Base-by-base conservation (phyloP, 805 yeast genomes). In the Wickerhamomyces chaumierensis region DNA sequence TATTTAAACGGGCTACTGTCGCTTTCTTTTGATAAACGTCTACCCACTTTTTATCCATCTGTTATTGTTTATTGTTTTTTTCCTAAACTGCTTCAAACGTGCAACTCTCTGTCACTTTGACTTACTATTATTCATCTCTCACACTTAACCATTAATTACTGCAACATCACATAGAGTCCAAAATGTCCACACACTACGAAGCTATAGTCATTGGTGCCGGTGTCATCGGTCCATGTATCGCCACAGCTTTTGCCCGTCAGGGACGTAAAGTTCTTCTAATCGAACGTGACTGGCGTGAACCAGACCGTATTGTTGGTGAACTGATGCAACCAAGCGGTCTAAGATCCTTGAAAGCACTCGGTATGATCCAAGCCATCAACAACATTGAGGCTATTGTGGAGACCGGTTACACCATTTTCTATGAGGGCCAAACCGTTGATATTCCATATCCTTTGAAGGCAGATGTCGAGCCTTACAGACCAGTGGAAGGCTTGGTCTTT, bases 131-230 rank as follows among this genome's bases (percentile, higher is more conserved):
- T 14, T n/a, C 14, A 33, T 16, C 15, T 25, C 18, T 15, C 31
- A 14, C 37, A 28, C 31, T 37, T 33, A 27, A 17, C 11, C 9
- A 14, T 28, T 21, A n/a, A 31, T 6, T 17, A 28, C 14, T 15
- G 11, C 12, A 31, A 14, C 28, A 11, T 4, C 11, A 18, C 21
- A 20, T 9, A 16, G 18, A n/a, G 19, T 33, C 37, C 7, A 13
- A 25, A 25, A 25, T 21, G 25, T 21, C 29, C 12, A 11, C 29
- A 25, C 29, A 42, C 21, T 86, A 75, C 60, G 98, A 92, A 54
- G 90, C 80, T 37, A 78, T 90, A 33, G 81, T 92, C 19, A 77
- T 92, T 31, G 98, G 98, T n/a, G 96, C 97, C n/a, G 98, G 98
- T 40, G 95, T 90, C 17, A 80, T 86, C 18, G 98, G 99, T 1